phyloP scores from a whole-genome alignment of 164 flowering plant genomes.

The Chimonanthus praecox region DNA sequence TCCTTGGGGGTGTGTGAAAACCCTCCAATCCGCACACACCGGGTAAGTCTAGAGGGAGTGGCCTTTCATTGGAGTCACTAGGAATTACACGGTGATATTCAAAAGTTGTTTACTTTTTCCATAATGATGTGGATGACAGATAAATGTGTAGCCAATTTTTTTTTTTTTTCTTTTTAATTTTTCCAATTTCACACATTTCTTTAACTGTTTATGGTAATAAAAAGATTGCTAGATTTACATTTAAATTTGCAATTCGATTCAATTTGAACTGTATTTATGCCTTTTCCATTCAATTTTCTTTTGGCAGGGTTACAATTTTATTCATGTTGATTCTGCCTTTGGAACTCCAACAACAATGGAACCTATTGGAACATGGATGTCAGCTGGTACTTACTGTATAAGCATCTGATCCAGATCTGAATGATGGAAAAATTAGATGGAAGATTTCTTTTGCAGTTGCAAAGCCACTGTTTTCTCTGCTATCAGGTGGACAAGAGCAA shows the following conservation, averaged over 20 bases:
- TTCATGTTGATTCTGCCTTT: neutral
- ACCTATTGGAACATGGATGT: neutral
- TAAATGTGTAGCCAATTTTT: too few relatives aligned
- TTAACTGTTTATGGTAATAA: neutral
- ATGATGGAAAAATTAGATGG: conserved; percentile 82
- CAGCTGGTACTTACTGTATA: conserved; percentile 46
- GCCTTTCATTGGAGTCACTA: too few relatives aligned
- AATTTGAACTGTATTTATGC: too few relatives aligned
- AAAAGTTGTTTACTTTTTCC: neutral
- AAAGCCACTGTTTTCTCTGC: conserved; percentile 53
- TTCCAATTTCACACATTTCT: neutral
- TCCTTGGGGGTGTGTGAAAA: too few relatives aligned
- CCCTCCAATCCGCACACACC: too few relatives aligned
- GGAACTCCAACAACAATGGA: neutral
- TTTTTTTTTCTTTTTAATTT: too few relatives aligned
- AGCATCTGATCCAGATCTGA: conserved; percentile 92
- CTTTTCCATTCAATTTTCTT: too few relatives aligned
- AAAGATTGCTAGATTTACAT: neutral
- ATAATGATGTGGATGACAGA: neutral
- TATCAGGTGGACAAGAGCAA: conserved; percentile 86
- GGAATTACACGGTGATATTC: neutral
- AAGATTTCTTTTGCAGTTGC: conserved; percentile 68
- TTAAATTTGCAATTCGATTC: neutral
- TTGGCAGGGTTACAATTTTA: neutral
- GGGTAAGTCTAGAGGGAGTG: too few relatives aligned